Base-by-base conservation (phyloP, 306 rosid species). In the Sphenostylis stenocarpa region DNA sequence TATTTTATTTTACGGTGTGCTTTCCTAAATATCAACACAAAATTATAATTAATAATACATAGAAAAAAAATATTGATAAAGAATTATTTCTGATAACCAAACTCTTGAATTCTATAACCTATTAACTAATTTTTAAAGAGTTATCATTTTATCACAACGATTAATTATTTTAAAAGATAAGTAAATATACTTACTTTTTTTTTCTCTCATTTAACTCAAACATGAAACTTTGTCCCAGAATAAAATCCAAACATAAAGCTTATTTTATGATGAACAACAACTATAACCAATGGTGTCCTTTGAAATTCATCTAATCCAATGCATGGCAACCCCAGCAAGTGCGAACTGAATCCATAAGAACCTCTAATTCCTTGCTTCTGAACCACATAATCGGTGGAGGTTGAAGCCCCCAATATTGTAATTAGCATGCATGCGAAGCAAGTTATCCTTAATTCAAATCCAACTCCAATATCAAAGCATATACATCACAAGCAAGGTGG, bases 391-490 rank as follows among this genome's bases (percentile, higher is more conserved):
- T 34, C 3, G 49, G n/a, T 28, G 67, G 48, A 55, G 26, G 31
- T 17, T n/a, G 79, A 34, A 55, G 23, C 41, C 31, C 31, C 49
- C 51, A 56, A n/a, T 39, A n/a, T 39, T 55, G 67, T 16, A 70
- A 69, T 49, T 49, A 82, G 64, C 86, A 67, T 1, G 2, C 34
- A 45, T 45, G 51, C 13, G 58, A 80, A 79, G 39, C 83, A 82
- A 71, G 89, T 82, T 82, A 79, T 85, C 66, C 89, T 60, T 66
- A 82, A 72, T 77, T 78, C 72, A 81, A 74, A 47, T 38, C 80
- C 73, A 36, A 39, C 17, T 31, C 51, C 68, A 66, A 61, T 45
- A 65, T 39, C 70, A 64, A 36, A 17, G 65, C 43, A 77, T 68
- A 76, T 69, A 28, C 79, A 53, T 65, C 38, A 26, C 60, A 31